Evolutionary conservation across 2,329 filamentous ascomycete genomes (phyloP).

Genomic region (Fusarium heterosporum): DNA sequence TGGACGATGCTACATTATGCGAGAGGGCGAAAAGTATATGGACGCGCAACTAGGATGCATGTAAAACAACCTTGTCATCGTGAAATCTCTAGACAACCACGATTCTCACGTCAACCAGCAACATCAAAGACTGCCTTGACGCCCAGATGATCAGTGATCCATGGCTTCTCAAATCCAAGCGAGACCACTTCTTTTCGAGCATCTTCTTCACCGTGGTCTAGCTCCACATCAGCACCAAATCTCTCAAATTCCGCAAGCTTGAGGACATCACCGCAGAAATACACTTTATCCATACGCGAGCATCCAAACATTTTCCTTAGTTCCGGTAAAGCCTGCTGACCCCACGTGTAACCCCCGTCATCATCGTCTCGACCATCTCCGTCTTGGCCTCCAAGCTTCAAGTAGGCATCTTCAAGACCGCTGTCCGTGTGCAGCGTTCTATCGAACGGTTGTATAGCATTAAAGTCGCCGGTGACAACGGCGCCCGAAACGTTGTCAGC

Average conservation of each 20-base stretch:
- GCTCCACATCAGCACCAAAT: slow-evolving; percentile 59
- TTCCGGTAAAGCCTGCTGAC: slow-evolving; percentile 60
- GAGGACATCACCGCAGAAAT: slow-evolving; percentile 55
- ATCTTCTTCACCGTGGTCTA: background rate
- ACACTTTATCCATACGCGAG: slow-evolving; percentile 65
- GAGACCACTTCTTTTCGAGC: slow-evolving; percentile 3
- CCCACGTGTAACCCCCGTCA: slow-evolving; percentile 66
- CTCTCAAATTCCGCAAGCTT: slow-evolving; percentile 53
- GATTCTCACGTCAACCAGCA: background rate
- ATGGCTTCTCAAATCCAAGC: slow-evolving; percentile 18
- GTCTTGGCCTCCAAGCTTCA: slow-evolving; percentile 63
- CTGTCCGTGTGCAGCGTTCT: slow-evolving; percentile 60
- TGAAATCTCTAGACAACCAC: too few species aligned
- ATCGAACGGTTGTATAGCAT: slow-evolving; percentile 68
- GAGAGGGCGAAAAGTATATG: too few species aligned
- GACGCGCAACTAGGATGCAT: too few species aligned
- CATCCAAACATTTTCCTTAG: slow-evolving; percentile 60
- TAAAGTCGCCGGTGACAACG: slow-evolving; percentile 66
- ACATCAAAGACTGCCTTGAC: slow-evolving; percentile 15
- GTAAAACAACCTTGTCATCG: too few species aligned
- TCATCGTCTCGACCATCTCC: slow-evolving; percentile 50
- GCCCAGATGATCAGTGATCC: slow-evolving; percentile 22
- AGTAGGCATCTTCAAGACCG: slow-evolving; percentile 63
- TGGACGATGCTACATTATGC: too few species aligned
- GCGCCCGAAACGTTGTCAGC: slow-evolving; percentile 53